These are phyloP conservation scores for Nelumbo lutea DNA, from an alignment of 164 flowering plant species.

Conservation along the genomic window DNA sequence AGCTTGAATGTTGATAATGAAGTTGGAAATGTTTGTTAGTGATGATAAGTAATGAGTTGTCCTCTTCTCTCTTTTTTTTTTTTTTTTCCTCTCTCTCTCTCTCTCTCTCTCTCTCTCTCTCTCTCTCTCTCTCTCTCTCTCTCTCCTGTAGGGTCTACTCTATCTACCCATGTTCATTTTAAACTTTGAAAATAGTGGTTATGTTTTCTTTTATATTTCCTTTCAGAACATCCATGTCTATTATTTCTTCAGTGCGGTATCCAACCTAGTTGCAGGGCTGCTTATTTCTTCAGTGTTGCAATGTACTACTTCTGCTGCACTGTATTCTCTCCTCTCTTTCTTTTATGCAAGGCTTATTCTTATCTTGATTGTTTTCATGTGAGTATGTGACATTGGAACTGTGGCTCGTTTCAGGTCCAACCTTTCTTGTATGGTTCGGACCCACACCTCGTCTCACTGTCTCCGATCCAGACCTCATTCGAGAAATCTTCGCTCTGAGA, in stretches of 20 bases:
- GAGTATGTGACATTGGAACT: not conserved
- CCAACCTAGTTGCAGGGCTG: not conserved
- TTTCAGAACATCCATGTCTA: conserved; percentile 25
- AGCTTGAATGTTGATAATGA: conserved; percentile 19
- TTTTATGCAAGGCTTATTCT: not conserved
- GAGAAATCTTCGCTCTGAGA: conserved; percentile 74
- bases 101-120: conserved; percentile 15
- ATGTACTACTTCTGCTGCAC: not conserved
- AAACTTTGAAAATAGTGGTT: conserved; percentile 16
- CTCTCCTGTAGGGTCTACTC: conserved; percentile 26
- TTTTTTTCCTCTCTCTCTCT: conserved; percentile 5
- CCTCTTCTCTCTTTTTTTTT: conserved; percentile 22
- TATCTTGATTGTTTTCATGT: not conserved
- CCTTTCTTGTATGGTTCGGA: conserved; percentile 95
- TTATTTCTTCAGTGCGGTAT: conserved; percentile 12
- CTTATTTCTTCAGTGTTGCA: conserved; percentile 8
- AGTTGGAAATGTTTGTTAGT: conserved; percentile 26
- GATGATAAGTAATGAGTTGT: conserved; percentile 27
- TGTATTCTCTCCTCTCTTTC: conserved; percentile 2
- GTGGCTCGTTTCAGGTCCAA: conserved; percentile 51
- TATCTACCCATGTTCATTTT: conserved; percentile 36
- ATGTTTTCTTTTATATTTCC: conserved; percentile 19
- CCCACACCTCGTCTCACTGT: conserved; percentile 80
- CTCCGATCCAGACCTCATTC: conserved; percentile 82
- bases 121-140: conserved; percentile 7